Conservation (phyloP, 768 basidiomycete species). For the Grammothele lineata region DNA sequence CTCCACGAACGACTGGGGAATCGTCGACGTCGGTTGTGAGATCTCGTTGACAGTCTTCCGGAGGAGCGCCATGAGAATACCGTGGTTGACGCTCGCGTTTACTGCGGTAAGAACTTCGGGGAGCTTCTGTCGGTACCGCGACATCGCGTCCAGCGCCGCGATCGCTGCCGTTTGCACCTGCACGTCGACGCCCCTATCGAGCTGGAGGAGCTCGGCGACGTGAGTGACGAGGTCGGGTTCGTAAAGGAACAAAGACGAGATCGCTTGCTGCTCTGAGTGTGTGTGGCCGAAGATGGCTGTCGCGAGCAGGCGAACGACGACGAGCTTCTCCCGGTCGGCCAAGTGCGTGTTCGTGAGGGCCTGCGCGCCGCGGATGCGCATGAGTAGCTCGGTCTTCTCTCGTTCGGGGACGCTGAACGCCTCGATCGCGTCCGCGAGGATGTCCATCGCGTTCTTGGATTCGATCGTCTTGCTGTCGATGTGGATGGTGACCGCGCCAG, state of each 20-base stretch:
- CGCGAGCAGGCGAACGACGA: constrained; percentile 76
- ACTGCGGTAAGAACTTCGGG: constrained; percentile 87
- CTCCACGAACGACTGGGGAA: constrained; percentile 77
- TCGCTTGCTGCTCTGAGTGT: constrained; percentile 72
- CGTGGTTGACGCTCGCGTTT: constrained; percentile 95
- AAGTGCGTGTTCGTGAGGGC: constrained; percentile 56
- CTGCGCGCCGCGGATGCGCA: constrained; percentile 78
- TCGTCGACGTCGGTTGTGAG: constrained; percentile 54
- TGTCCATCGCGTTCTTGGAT: constrained; percentile 64
- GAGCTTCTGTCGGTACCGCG: constrained; percentile 76
- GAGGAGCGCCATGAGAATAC: constrained; percentile 85
- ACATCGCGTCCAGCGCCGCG: constrained; percentile 86
- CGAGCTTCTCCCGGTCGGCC: constrained; percentile 71
- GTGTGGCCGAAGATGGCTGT: constrained; percentile 92
- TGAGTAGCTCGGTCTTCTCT: constrained; percentile 86
- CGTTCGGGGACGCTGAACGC: constrained; percentile 65
- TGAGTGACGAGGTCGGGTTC: constrained; percentile 91
- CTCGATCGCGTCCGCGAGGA: constrained; percentile 72
- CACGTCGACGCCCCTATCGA: constrained; percentile 67
- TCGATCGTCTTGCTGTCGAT: constrained; percentile 58
- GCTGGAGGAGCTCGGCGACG: constrained; percentile 84
- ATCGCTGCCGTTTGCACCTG: constrained; percentile 81
- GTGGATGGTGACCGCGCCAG: constrained; percentile 56
- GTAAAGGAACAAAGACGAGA: constrained; percentile 83
- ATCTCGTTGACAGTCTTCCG: constrained; percentile 78